Percentiles rank a stretch among this genome's conserved stretches.
Conservation (phyloP, 2,329 filamentous ascomycete species). For the Fusarium phyllophilum region DNA sequence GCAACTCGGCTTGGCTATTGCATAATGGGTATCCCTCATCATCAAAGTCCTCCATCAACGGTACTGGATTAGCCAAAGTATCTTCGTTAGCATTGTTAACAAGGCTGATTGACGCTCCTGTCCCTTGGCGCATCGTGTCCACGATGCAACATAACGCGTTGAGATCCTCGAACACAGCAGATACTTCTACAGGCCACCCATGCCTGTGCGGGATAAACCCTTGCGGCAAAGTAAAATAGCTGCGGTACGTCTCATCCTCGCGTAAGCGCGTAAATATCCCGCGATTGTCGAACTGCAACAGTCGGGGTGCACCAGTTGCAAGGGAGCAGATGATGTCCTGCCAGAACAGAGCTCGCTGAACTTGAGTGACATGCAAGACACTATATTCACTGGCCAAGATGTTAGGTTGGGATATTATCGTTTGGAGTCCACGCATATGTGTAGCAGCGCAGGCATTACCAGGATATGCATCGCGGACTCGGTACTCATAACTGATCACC, state of each 20-base stretch:
- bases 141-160: not conserved
- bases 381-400: not conserved
- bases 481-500: constrained; percentile 5
- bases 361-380: not conserved
- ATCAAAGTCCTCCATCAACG: constrained; percentile 5
- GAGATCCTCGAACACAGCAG: not conserved
- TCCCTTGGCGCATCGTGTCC: not conserved
- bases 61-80: fast-evolving
- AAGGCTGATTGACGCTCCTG: fast-evolving
- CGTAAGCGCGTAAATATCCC: not conserved
- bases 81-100: fast-evolving
- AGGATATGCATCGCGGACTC: not conserved
- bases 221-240: not conserved
- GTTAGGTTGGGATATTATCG: not conserved
- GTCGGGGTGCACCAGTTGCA: not conserved
- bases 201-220: fast-evolving
- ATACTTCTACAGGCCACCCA: not conserved
- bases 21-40: not conserved
- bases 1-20: constrained; percentile 6
- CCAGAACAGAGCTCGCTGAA: constrained; percentile 7
- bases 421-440: constrained; percentile 1
- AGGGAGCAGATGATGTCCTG: constrained; percentile 12
- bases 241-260: not conserved
- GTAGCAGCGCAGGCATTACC: not conserved
- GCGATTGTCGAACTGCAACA: not conserved